These are phyloP conservation scores for Eucalyptus shirleyi DNA, from an alignment of 345 rosid genomes.

Conservation along the genomic window DNA sequence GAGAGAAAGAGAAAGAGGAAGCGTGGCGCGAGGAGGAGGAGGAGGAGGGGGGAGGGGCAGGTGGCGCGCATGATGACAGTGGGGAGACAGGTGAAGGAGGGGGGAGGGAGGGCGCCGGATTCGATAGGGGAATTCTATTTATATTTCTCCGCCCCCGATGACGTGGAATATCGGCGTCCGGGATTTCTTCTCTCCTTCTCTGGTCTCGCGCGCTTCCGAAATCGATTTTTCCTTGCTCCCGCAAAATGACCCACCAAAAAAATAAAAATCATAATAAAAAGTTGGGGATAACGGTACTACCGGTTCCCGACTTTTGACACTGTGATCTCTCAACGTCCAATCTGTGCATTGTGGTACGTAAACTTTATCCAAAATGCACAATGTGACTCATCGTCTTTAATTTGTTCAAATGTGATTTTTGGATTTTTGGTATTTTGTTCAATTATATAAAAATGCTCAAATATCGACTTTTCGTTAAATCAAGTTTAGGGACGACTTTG, in stretches of 20 bases:
- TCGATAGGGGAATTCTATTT: not conserved
- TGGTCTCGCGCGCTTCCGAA: not conserved
- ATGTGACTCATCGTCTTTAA: not conserved
- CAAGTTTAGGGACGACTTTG: too few relatives aligned
- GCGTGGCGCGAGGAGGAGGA: not conserved
- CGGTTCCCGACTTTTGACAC: too few relatives aligned
- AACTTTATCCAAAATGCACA: too few relatives aligned
- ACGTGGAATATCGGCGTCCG: not conserved
- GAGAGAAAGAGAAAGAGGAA: not conserved
- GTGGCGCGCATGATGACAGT: not conserved
- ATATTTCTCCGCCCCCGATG: not conserved
- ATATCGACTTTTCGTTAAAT: too few relatives aligned
- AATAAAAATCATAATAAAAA: too few relatives aligned
- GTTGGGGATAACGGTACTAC: too few relatives aligned
- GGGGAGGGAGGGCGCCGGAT: not conserved
- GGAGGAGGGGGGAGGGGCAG: not conserved
- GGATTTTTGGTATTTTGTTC: too few relatives aligned
- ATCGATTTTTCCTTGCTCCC: not conserved
- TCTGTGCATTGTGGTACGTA: too few relatives aligned
- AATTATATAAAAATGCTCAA: too few relatives aligned
- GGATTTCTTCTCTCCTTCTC: not conserved
- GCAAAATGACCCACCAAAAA: not conserved
- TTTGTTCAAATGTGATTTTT: too few relatives aligned
- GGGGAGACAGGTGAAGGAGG: not conserved
- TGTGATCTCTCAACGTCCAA: rapidly evolving